Conservation (phyloP, 371 early-diverging fungal species). For the Dentiscutata heterogama region DNA sequence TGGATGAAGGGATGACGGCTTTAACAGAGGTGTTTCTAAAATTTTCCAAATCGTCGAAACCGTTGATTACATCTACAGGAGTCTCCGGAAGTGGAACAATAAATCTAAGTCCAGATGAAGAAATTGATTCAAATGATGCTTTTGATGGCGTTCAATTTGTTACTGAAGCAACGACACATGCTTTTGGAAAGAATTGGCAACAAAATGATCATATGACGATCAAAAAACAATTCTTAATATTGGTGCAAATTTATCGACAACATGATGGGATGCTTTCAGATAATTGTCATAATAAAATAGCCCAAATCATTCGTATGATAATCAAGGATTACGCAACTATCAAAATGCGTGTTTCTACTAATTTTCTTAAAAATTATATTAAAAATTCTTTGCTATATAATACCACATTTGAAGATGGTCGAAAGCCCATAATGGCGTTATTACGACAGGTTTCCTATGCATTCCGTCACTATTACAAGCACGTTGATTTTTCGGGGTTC, state of each 20-base stretch:
- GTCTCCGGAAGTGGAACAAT: conserved; percentile 5
- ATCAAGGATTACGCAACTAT: conserved; percentile 63
- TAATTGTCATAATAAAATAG: conserved; percentile 65
- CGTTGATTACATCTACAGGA: conserved; percentile 32
- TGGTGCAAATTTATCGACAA: conserved; percentile 63
- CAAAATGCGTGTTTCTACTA: conserved; percentile 59
- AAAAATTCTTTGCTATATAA: conserved; percentile 42
- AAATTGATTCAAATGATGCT: not conserved
- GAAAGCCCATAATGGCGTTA: conserved; percentile 58
- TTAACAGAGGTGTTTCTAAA: conserved; percentile 65
- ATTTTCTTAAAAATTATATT: conserved; percentile 69
- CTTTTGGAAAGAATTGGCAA: conserved; percentile 72
- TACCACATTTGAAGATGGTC: conserved; percentile 56
- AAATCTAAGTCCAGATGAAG: not conserved
- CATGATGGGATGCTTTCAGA: conserved; percentile 62
- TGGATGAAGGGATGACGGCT: conserved; percentile 66
- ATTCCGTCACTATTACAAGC: conserved; percentile 62
- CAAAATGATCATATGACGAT: conserved; percentile 73
- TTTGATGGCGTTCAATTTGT: conserved; percentile 45
- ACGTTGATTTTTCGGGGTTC: conserved; percentile 63
- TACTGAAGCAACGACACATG: conserved; percentile 45
- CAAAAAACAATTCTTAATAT: conserved; percentile 64
- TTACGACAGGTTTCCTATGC: conserved; percentile 57
- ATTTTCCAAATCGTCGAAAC: conserved; percentile 65
- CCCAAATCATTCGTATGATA: conserved; percentile 60